Conservation (phyloP, 106 monocot genomes). For the Gastrodia elata region DNA sequence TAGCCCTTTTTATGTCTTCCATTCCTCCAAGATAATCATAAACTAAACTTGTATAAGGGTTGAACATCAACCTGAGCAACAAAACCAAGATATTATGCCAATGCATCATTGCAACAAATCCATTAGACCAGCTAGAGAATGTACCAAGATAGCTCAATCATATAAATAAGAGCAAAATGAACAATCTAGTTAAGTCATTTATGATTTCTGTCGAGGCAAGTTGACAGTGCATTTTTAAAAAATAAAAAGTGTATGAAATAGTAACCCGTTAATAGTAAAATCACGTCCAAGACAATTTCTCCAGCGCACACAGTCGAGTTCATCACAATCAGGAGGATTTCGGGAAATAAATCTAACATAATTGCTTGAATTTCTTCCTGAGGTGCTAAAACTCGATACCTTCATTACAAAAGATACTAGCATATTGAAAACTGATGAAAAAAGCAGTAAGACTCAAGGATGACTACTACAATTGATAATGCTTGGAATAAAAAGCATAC, state of each 20-base stretch:
- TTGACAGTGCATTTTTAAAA: not conserved
- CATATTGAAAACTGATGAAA: not conserved
- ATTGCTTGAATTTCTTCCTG: constrained; percentile 28
- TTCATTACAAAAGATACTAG: constrained; percentile 19
- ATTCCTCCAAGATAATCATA: constrained; percentile 93
- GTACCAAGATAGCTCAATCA: not conserved
- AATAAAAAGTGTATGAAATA: constrained; percentile 8
- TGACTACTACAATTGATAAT: not conserved
- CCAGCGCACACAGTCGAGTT: constrained; percentile 72
- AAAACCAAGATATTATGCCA: constrained; percentile 1
- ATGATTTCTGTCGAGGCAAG: not conserved
- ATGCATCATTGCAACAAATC: not conserved
- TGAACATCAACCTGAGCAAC: constrained; percentile 77
- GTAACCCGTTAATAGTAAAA: constrained; percentile 88
- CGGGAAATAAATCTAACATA: constrained; percentile 14
- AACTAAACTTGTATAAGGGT: constrained; percentile 63
- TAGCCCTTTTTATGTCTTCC: constrained; percentile 82
- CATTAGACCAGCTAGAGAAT: not conserved
- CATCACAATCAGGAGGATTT: constrained; percentile 40
- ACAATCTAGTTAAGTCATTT: not conserved
- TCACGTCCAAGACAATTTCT: constrained; percentile 76
- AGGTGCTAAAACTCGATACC: constrained; percentile 95
- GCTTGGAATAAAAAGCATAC: not conserved
- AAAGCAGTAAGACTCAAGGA: not conserved
- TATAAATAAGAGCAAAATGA: not conserved